A percentile compares a stretch with the other conserved stretches of the same genome.
Conservation (phyloP, 306 rosid genomes). For the Sesbania bispinosa region DNA sequence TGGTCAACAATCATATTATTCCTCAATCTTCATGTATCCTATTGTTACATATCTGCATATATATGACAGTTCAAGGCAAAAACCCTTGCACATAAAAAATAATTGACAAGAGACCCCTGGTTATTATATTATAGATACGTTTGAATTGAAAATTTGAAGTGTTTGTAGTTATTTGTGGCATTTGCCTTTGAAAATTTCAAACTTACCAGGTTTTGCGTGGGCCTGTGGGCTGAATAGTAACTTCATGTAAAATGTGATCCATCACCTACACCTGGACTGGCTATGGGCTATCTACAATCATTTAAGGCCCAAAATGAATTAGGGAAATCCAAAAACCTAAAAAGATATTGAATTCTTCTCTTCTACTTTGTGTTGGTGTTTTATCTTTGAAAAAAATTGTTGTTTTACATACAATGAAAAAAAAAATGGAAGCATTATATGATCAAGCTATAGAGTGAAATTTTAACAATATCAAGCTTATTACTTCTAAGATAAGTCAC, state of each 20-base stretch:
- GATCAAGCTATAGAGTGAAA: neutral
- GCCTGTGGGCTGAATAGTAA: neutral
- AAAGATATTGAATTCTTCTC: no score
- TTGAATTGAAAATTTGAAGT: no score
- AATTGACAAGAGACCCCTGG: neutral
- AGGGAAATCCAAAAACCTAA: no score
- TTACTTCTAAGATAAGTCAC: neutral
- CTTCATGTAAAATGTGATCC: no score
- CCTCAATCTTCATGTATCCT: no score
- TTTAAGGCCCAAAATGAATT: no score
- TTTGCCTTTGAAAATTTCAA: neutral
- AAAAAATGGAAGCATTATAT: neutral
- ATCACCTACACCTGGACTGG: no score
- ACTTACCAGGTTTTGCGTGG: neutral
- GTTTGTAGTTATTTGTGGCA: neutral
- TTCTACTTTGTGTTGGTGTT: no score
- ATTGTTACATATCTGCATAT: no score
- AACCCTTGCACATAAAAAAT: neutral
- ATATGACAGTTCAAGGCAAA: neutral
- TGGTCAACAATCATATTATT: no score
- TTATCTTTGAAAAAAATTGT: neutral
- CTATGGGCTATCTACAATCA: no score
- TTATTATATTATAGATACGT: neutral
- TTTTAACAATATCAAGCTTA: neutral
- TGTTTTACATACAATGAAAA: neutral